A percentile compares a stretch with the other conserved stretches of the same genome.
Conservation (phyloP, 345 rosid genomes). For the Punica granatum region DNA sequence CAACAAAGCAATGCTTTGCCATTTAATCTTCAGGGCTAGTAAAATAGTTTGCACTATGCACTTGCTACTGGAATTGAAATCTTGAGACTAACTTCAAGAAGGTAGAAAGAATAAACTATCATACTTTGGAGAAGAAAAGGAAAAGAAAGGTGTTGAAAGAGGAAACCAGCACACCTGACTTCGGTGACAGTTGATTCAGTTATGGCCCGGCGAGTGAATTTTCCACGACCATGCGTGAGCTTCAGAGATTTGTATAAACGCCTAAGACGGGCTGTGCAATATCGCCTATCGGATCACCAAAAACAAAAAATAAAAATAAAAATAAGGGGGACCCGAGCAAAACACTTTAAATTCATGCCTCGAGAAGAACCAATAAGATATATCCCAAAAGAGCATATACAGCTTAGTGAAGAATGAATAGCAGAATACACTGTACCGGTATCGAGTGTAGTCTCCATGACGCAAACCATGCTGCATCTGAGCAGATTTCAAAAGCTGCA, state of each 20-base stretch:
- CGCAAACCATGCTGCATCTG: constrained; percentile 99
- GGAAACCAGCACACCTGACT: constrained; percentile 51
- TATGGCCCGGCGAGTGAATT: constrained; percentile 57
- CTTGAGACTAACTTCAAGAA: not conserved
- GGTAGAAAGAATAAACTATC: not conserved
- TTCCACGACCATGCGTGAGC: constrained; percentile 93
- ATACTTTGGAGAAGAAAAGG: not conserved
- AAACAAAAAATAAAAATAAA: not conserved
- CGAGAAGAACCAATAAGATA: not conserved
- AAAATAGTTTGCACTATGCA: not conserved
- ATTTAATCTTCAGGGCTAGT: too few relatives aligned
- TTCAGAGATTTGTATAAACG: constrained; percentile 88
- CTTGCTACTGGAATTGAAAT: not conserved
- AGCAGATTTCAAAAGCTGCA: constrained; percentile 83
- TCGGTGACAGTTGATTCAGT: constrained; percentile 85
- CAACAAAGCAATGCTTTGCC: too few relatives aligned
- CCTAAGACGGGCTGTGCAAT: constrained; percentile 92
- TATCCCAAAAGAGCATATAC: not conserved
- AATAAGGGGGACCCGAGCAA: not conserved
- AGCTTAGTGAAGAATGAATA: constrained; percentile 2
- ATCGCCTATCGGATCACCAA: constrained; percentile 50
- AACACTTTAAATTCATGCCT: not conserved
- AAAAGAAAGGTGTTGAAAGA: not conserved
- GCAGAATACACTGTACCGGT: constrained; percentile 42
- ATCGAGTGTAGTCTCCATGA: constrained; percentile 88